phyloP scores from a whole-genome alignment of 306 rosid species.

The Lathyrus tuberosus region DNA sequence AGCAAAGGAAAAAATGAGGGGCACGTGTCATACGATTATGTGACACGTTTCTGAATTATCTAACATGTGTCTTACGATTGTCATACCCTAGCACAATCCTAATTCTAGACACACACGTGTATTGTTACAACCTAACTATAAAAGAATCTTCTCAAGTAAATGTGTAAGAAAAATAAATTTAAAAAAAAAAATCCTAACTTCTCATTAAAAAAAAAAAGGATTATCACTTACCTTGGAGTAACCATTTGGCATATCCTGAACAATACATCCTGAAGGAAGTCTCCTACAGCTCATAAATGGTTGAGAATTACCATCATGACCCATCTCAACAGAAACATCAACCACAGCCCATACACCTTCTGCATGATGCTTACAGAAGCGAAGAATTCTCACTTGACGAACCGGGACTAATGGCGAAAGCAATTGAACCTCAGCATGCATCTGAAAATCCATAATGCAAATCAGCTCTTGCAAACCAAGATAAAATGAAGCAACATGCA shows the following conservation, averaged over 20 bases:
- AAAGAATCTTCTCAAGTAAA: constrained; percentile 53
- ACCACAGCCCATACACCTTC: constrained; percentile 94
- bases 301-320: constrained; percentile 50
- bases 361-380: constrained; percentile 89
- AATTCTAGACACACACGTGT: no score
- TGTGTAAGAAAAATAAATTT: constrained; percentile 35
- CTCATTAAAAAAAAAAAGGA: constrained; percentile 5
- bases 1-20: no score
- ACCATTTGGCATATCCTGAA: constrained; percentile 93
- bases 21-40: no score
- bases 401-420: constrained; percentile 83
- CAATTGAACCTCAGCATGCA: constrained; percentile 83
- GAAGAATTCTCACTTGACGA: constrained; percentile 70
- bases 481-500: not conserved
- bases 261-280: constrained; percentile 90
- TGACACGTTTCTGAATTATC: no score
- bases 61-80: no score
- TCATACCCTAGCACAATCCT: no score
- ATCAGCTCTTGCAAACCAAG: constrained; percentile 24
- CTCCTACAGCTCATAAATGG: constrained; percentile 63
- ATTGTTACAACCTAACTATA: constrained; percentile 37
- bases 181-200: constrained; percentile 20
- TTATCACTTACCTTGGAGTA: constrained; percentile 70
- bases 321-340: constrained; percentile 77
- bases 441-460: constrained; percentile 47